Evolutionary conservation across 441 rosid genomes (phyloP).

Genomic region (Manihot esculenta): DNA sequence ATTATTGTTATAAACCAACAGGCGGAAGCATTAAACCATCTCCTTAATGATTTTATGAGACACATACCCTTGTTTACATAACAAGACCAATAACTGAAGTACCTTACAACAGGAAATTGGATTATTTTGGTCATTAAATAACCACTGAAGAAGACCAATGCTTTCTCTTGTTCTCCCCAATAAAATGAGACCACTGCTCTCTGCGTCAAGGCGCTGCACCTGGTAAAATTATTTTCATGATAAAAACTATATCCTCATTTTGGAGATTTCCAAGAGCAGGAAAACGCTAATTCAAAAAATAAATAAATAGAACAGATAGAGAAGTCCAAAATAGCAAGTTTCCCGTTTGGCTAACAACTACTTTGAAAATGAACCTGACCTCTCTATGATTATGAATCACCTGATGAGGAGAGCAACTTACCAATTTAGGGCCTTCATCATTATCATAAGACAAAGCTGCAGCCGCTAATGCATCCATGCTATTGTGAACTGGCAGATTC

Average conservation of each 20-base stretch:
- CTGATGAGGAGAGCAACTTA: slow-evolving; percentile 28
- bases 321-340: neutral
- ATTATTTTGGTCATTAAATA: slow-evolving; percentile 58
- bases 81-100: slow-evolving; percentile 8
- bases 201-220: slow-evolving; percentile 93
- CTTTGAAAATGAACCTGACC: neutral
- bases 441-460: slow-evolving; percentile 81
- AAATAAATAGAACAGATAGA: neutral
- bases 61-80: neutral
- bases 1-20: slow-evolving; percentile 5
- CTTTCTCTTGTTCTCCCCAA: slow-evolving; percentile 85
- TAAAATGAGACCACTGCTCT: slow-evolving; percentile 80
- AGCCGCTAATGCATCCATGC: slow-evolving; percentile 95
- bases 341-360: neutral
- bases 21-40: slow-evolving; percentile 11
- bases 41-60: neutral
- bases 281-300: neutral
- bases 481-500: slow-evolving; percentile 73
- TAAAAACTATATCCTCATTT: neutral
- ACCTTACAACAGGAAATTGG: slow-evolving; percentile 60
- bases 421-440: slow-evolving; percentile 87
- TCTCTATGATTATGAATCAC: neutral
- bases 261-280: neutral
- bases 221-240: slow-evolving; percentile 21
- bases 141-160: slow-evolving; percentile 55